Conservation (phyloP, 495 filamentous ascomycete genomes). For the Lophiostoma macrostomum region DNA sequence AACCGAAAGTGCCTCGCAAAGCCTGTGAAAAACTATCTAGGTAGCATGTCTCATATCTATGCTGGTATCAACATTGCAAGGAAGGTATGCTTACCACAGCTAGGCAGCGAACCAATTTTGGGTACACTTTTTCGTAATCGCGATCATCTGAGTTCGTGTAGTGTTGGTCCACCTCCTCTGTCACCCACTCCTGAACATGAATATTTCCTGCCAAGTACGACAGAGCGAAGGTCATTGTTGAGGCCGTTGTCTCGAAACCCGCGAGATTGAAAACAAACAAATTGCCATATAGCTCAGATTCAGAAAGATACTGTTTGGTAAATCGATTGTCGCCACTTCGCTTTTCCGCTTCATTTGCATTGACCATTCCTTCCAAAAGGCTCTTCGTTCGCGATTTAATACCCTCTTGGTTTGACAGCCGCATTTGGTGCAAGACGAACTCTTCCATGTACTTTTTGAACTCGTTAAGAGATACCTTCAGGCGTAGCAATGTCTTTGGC, state of each 20-base stretch:
- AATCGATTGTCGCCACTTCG: not conserved
- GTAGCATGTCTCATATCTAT: too few species aligned
- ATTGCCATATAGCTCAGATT: constrained; percentile 24
- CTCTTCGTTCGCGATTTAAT: not conserved
- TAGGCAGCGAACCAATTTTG: constrained; percentile 9
- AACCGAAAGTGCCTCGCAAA: too few species aligned
- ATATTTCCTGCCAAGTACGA: constrained; percentile 16
- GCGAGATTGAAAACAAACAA: constrained; percentile 31
- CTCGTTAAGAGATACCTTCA: constrained; percentile 4
- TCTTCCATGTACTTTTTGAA: constrained; percentile 19
- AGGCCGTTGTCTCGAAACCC: constrained; percentile 29
- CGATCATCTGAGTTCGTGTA: not conserved
- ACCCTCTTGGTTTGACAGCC: not conserved
- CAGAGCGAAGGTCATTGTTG: constrained; percentile 12
- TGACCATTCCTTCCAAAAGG: constrained; percentile 8
- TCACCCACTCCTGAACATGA: constrained; percentile 26
- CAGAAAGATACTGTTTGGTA: not conserved
- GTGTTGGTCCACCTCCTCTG: constrained; percentile 16
- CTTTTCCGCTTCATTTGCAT: constrained; percentile 13
- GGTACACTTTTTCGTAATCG: constrained; percentile 6
- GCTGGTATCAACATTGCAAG: too few species aligned
- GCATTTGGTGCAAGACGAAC: not conserved
- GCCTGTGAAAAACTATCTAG: too few species aligned
- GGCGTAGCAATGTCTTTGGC: not conserved
- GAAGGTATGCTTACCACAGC: constrained; percentile 2